Percentiles rank a stretch among this genome's conserved stretches.
These are phyloP conservation scores for Colletotrichum tropicicola DNA, from an alignment of 2,329 filamentous ascomycete genomes.

Conservation along the genomic window DNA sequence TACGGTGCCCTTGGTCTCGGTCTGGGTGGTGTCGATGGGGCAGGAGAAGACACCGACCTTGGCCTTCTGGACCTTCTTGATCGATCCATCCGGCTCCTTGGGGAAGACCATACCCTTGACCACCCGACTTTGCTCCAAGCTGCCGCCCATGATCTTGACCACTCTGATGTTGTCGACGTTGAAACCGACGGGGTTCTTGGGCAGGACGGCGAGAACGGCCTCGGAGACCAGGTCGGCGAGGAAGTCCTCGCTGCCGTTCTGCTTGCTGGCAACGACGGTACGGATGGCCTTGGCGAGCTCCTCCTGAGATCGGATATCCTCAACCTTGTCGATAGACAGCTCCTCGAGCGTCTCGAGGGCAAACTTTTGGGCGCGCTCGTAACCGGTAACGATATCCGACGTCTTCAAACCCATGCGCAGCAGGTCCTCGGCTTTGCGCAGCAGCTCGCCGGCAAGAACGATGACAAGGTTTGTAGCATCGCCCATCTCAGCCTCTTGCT, in stretches of 20 bases:
- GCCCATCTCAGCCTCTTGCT: conserved; percentile 99
- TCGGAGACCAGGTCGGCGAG: conserved; percentile 89
- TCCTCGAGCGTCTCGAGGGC: conserved; percentile 88
- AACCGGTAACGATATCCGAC: conserved; percentile 95
- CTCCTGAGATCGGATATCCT: conserved; percentile 80
- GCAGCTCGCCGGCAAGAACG: conserved; percentile 90
- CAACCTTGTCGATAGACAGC: conserved; percentile 89
- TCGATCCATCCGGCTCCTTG: conserved; percentile 88
- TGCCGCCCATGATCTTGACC: conserved; percentile 99
- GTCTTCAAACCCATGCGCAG: conserved; percentile 97
- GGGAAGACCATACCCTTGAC: conserved; percentile 99
- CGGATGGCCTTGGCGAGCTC: conserved; percentile 95
- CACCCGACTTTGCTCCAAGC: conserved; percentile 91
- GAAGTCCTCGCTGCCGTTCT: conserved; percentile 91
- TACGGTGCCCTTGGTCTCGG: conserved; percentile 98
- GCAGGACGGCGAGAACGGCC: conserved; percentile 84
- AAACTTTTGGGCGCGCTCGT: conserved; percentile 92
- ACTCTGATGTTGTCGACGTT: conserved; percentile 99
- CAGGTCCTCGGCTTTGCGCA: conserved; percentile 97
- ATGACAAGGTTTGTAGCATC: conserved; percentile 99
- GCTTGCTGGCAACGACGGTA: conserved; percentile 96
- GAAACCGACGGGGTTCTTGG: conserved; percentile 95
- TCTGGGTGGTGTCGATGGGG: conserved; percentile 93
- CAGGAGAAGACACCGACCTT: conserved; percentile 98
- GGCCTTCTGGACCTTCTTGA: conserved; percentile 92